Conservation (phyloP, 1,284 basidiomycete species). For the Hemileia vastatrix region DNA sequence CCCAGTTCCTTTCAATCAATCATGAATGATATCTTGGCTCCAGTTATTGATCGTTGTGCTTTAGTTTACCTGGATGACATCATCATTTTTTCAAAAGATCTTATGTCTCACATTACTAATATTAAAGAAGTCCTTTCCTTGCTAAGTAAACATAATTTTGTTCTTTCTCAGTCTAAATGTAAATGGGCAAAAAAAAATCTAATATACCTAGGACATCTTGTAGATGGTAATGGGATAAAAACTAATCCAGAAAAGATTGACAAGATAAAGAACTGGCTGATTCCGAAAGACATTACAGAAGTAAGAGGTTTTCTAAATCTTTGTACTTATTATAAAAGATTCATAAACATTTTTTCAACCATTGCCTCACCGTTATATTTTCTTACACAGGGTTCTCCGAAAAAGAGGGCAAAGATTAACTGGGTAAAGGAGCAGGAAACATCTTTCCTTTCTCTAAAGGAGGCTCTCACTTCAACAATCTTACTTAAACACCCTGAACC, state of each 20-base stretch:
- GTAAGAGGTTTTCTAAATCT: conserved; percentile 7
- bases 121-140: no score
- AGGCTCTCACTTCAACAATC: background rate
- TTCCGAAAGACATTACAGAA: background rate
- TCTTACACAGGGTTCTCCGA: conserved; percentile 1
- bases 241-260: background rate
- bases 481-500: conserved; percentile 1
- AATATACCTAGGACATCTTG: background rate
- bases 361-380: background rate
- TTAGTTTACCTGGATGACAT: conserved; percentile 26
- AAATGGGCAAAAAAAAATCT: background rate
- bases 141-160: no score
- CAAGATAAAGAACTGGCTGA: background rate
- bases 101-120: no score
- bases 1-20: conserved; percentile 24
- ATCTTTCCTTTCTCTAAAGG: background rate
- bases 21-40: conserved; percentile 23
- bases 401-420: background rate
- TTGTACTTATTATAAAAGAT: conserved; percentile 2
- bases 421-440: background rate
- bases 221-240: background rate
- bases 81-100: conserved; percentile 24
- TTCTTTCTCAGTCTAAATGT: no score
- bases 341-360: background rate
- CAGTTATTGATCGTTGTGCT: conserved; percentile 2